Evolutionary conservation across 2,329 filamentous ascomycete species (phyloP), one percentile per base, ranked within the genome.

Genomic region (Sphaceloma murrayae): DNA sequence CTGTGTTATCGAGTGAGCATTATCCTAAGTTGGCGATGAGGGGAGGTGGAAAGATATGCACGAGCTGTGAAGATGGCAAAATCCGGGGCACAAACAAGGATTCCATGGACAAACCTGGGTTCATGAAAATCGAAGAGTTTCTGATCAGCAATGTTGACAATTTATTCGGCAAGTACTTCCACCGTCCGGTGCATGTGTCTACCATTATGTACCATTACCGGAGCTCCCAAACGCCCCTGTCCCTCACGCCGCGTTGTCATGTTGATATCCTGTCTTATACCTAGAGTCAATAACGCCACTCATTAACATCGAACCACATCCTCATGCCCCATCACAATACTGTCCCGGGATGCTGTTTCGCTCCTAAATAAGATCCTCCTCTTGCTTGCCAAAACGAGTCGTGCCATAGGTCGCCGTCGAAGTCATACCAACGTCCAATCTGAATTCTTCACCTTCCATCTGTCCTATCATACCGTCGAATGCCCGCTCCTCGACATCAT

Each of bases 391-490:
- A n/a, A n/a, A n/a, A n/a, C n/a, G n/a, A n/a, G n/a, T n/a, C n/a
- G n/a, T n/a, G n/a, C n/a, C n/a, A n/a, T n/a, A n/a, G n/a, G n/a
- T n/a, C n/a, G n/a, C n/a, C n/a, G n/a, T 27, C 9, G 24, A 10
- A 9, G 22, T 17, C 32, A 34, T 32, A n/a, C 42, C 42, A 27
- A 17, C 21, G 22, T 45, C 42, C 10, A 45, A 32, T 10, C 31
- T 45, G 18, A 45, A 45, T 21, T 45, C 42, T 10, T 49, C 48
- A 7, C 24, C 24, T 5, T 48, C 46, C 47, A 51, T 51, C 18
- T 51, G 31, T 3, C 45, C 46, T 1, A 51, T 43, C 21, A 51
- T 24, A 2, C 44, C 46, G 27, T 51, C 46, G 22, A 51, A 47
- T 10, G 48, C 47, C n/a, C 45, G 43, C 11, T 46, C 44, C 4